Conservation (phyloP, 805 yeast genomes). For the Nakazawaea peltata region DNA sequence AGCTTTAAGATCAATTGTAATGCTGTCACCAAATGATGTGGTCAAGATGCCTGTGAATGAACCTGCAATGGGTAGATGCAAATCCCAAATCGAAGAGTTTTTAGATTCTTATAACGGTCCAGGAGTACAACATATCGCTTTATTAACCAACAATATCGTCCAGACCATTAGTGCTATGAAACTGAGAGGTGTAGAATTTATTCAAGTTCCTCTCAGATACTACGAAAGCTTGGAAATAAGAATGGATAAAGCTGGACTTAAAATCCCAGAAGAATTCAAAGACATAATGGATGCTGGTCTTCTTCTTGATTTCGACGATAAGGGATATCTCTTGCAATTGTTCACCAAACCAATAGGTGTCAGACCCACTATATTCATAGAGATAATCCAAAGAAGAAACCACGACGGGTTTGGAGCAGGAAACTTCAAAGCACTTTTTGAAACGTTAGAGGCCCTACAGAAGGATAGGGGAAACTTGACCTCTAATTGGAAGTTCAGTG, state of each 20-base stretch:
- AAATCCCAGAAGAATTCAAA: slow-evolving; percentile 44
- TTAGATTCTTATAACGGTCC: slow-evolving; percentile 69
- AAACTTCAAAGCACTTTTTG: slow-evolving; percentile 75
- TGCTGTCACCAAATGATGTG: slow-evolving; percentile 58
- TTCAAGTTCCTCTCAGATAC: slow-evolving; percentile 48
- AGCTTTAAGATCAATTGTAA: slow-evolving; percentile 66
- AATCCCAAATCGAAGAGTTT: slow-evolving; percentile 79
- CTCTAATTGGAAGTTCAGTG: neutral
- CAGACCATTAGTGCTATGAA: slow-evolving; percentile 44
- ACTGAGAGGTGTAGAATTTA: slow-evolving; percentile 64
- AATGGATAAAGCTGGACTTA: slow-evolving; percentile 32
- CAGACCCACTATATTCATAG: slow-evolving; percentile 77
- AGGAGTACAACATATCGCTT: slow-evolving; percentile 80
- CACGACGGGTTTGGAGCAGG: slow-evolving; percentile 89
- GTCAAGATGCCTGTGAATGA: slow-evolving; percentile 82
- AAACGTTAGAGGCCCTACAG: slow-evolving; percentile 76
- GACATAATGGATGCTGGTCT: slow-evolving; percentile 45
- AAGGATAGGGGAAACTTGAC: slow-evolving; percentile 54
- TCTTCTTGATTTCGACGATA: slow-evolving; percentile 69
- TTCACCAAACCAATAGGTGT: slow-evolving; percentile 72
- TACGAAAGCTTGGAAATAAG: slow-evolving; percentile 42
- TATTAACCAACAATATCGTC: slow-evolving; percentile 55
- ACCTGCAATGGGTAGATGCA: slow-evolving; percentile 61
- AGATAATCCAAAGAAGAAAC: slow-evolving; percentile 70
- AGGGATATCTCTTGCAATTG: slow-evolving; percentile 71